Evolutionary conservation across 176 grass and related monocot species (phyloP), one percentile per base, ranked within the genome.

Genomic region (Miscanthus lutarioriparius): DNA sequence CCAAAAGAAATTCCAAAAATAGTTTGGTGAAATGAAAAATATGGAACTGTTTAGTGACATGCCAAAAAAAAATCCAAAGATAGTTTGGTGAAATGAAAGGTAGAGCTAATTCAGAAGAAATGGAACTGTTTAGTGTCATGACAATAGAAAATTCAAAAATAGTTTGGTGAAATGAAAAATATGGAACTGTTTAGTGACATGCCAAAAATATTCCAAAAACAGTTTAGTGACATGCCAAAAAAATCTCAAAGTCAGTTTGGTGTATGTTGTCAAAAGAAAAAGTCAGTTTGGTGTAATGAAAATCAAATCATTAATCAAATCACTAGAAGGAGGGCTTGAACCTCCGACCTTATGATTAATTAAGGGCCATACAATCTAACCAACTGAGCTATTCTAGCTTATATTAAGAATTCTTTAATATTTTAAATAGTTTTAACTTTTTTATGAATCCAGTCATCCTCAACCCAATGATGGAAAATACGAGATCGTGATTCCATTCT

Each of bases 251-350:
- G 3, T 2, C 32, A 33, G 2, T 33, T 33, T 33, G 32, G 28
- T 30, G 28, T 30, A 30, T 30, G 28, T 30, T 30, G 28, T 30
- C 28, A 30, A 30, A 30, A 30, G 28, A 30, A 30, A 30, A 30
- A 2, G 28, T 30, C 28, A 30, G 10, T 49, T 17, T 53, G 49
- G 17, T 54, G 17, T 19, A 64, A 48, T 45, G 45, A 49, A 19
- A 6, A 53, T 7, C 35, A 36, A 36, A 36, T 36, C 71, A 58
- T 72, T 84, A 6, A 53, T 7, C 35, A 36, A 36, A 36, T 36
- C 71, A 58, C 82, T 84, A 76, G 56, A 84, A 33, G 82, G 70
- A 76, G 82, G 70, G 41, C 68, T 82, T 0, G 70, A 72, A 45
- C 77, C 61, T 72, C 67, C 66, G 48, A 72, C 28, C 79, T 82